A percentile compares a stretch with the other conserved stretches of the same genome.
Evolutionary conservation across 495 filamentous ascomycete genomes (phyloP).

Genomic region (Penicillium salamii): DNA sequence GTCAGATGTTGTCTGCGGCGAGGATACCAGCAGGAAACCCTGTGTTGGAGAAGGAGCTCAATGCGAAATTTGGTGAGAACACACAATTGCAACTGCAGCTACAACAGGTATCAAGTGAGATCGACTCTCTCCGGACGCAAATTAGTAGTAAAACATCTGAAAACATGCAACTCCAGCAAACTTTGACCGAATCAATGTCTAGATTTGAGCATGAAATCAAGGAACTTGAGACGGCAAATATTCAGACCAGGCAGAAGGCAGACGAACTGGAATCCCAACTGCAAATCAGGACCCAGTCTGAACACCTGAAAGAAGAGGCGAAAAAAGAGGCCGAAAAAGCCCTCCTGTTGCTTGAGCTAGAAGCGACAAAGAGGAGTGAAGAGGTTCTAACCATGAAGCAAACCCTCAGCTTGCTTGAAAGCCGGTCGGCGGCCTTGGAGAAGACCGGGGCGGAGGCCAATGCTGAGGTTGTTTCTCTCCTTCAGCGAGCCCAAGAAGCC

Average conservation of each 20-base stretch:
- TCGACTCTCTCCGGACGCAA: slow-evolving; percentile 13
- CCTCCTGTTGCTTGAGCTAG: slow-evolving; percentile 4
- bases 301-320: background rate
- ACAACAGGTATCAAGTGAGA: slow-evolving; percentile 14
- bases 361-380: slow-evolving; percentile 13
- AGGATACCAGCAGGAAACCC: slow-evolving; percentile 15
- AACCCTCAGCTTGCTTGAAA: slow-evolving; percentile 13
- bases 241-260: slow-evolving; percentile 19
- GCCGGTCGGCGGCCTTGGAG: slow-evolving; percentile 17
- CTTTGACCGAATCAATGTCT: slow-evolving; percentile 13
- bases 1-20: slow-evolving; percentile 19
- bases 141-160: slow-evolving; percentile 14
- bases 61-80: slow-evolving; percentile 20
- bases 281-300: background rate
- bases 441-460: slow-evolving; percentile 20
- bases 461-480: slow-evolving; percentile 22
- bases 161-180: slow-evolving; percentile 14
- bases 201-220: slow-evolving; percentile 26
- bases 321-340: slow-evolving; percentile 9
- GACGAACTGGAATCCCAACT: slow-evolving; percentile 16
- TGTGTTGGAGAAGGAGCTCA: slow-evolving; percentile 8
- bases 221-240: slow-evolving; percentile 19
- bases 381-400: slow-evolving; percentile 9
- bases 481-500: slow-evolving; percentile 26
- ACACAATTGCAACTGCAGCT: slow-evolving; percentile 23